Conservation (phyloP, 2,329 filamentous ascomycete species). For the Fonsecaea multimorphosa region DNA sequence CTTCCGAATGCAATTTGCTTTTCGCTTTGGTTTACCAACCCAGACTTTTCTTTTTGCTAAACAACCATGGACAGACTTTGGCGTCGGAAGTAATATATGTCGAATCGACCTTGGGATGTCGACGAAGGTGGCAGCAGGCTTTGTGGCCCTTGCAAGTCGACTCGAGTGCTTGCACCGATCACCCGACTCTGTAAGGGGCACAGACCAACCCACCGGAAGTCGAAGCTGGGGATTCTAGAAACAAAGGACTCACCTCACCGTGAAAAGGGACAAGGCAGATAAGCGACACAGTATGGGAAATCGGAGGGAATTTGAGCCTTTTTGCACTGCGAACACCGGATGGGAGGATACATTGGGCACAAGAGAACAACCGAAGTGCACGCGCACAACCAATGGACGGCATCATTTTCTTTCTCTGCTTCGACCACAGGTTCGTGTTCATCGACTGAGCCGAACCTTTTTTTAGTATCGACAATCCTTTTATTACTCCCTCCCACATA, state of each 20-base stretch:
- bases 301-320: conserved; percentile 21
- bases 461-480: conserved; percentile 3
- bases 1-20: conserved; percentile 25
- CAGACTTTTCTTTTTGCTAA: conserved; percentile 20
- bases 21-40: background rate
- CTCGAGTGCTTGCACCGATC: conserved; percentile 12
- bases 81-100: conserved; percentile 13
- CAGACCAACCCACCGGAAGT: background rate
- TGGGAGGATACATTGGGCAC: conserved; percentile 15
- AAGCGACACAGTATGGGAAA: conserved; percentile 13
- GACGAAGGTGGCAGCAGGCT: background rate
- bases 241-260: conserved; percentile 20
- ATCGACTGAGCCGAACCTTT: conserved; percentile 14
- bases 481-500: conserved; percentile 11
- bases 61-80: conserved; percentile 15
- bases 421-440: conserved; percentile 15
- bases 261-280: conserved; percentile 21
- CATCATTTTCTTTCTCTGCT: conserved; percentile 15
- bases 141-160: background rate
- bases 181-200: background rate
- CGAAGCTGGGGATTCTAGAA: conserved; percentile 9
- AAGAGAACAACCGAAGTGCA: conserved; percentile 19
- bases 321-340: conserved; percentile 15
- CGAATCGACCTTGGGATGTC: background rate
- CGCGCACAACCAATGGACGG: conserved; percentile 19